phyloP scores from a whole-genome alignment of 2,329 filamentous ascomycete species.

The Spiromastix sp. region DNA sequence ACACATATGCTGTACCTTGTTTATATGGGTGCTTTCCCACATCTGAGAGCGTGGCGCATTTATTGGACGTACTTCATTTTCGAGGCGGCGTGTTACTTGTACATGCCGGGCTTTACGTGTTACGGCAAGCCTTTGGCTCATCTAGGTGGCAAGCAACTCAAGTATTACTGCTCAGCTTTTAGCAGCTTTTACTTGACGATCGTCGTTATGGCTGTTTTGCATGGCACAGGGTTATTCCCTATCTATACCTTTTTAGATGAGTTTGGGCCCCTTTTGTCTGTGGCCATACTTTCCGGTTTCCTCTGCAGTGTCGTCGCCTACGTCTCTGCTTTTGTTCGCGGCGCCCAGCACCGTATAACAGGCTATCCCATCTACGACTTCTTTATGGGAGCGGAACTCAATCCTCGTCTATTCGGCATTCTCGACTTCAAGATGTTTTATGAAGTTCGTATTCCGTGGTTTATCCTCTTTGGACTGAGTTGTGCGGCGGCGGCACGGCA shows the following conservation, averaged over 20 bases:
- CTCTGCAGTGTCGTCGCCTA: slow-evolving; percentile 74
- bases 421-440: slow-evolving; percentile 94
- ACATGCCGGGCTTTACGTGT: slow-evolving; percentile 75
- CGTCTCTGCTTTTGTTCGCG: slow-evolving; percentile 68
- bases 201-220: slow-evolving; percentile 54
- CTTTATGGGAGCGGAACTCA: slow-evolving; percentile 81
- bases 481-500: slow-evolving; percentile 67
- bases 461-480: slow-evolving; percentile 69
- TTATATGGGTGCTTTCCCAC: slow-evolving; percentile 77
- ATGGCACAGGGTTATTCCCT: slow-evolving; percentile 74
- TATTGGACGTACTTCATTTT: slow-evolving; percentile 91
- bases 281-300: slow-evolving; percentile 88
- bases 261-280: slow-evolving; percentile 83
- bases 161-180: slow-evolving; percentile 89
- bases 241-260: slow-evolving; percentile 88
- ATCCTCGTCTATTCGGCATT: slow-evolving; percentile 72
- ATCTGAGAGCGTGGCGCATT: slow-evolving; percentile 71
- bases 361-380: slow-evolving; percentile 72
- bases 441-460: slow-evolving; percentile 87
- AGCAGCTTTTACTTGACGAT: slow-evolving; percentile 81
- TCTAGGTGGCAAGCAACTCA: slow-evolving; percentile 70
- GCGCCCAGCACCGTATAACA: slow-evolving; percentile 84
- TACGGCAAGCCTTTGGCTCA: slow-evolving; percentile 82
- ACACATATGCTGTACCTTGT: slow-evolving; percentile 59
- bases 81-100: slow-evolving; percentile 70